phyloP scores from a whole-genome alignment of 805 yeast species.

The Candida patagonica region DNA sequence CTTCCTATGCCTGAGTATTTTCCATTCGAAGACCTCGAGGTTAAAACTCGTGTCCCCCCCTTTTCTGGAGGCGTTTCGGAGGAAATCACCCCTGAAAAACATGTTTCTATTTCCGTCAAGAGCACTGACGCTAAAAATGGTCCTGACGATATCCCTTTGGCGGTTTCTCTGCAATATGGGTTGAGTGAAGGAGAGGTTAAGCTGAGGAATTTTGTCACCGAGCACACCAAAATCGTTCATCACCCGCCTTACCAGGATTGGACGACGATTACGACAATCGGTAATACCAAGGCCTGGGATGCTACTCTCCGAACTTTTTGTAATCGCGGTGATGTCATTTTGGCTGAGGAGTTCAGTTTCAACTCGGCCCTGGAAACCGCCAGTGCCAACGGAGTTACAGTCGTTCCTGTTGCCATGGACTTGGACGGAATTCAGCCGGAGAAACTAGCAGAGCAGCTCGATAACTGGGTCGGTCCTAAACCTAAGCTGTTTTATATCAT shows the following conservation, averaged over 20 bases:
- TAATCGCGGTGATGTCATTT: slow-evolving; percentile 69
- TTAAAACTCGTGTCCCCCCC: slow-evolving; percentile 61
- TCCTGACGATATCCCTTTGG: slow-evolving; percentile 49
- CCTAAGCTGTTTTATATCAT: slow-evolving; percentile 87
- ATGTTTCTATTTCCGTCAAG: slow-evolving; percentile 28
- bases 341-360: slow-evolving; percentile 77
- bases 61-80: slow-evolving; percentile 57
- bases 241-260: slow-evolving; percentile 53
- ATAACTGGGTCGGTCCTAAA: slow-evolving; percentile 58
- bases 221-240: slow-evolving; percentile 47
- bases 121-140: too few species aligned
- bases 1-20: slow-evolving; percentile 84
- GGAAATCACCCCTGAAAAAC: slow-evolving; percentile 16
- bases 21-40: slow-evolving; percentile 74
- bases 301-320: slow-evolving; percentile 69
- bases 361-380: slow-evolving; percentile 80
- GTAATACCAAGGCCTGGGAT: slow-evolving; percentile 90
- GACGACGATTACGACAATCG: slow-evolving; percentile 62
- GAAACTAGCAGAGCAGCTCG: slow-evolving; percentile 49
- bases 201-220: slow-evolving; percentile 54
- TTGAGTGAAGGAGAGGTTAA: slow-evolving; percentile 72
- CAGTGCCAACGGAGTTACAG: slow-evolving; percentile 56
- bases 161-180: slow-evolving; percentile 90
- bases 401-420: slow-evolving; percentile 73
- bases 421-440: slow-evolving; percentile 69